Evolutionary conservation across 768 basidiomycete genomes (phyloP), one percentile per base, ranked within the genome.

Genomic region (Russula dissimulans): DNA sequence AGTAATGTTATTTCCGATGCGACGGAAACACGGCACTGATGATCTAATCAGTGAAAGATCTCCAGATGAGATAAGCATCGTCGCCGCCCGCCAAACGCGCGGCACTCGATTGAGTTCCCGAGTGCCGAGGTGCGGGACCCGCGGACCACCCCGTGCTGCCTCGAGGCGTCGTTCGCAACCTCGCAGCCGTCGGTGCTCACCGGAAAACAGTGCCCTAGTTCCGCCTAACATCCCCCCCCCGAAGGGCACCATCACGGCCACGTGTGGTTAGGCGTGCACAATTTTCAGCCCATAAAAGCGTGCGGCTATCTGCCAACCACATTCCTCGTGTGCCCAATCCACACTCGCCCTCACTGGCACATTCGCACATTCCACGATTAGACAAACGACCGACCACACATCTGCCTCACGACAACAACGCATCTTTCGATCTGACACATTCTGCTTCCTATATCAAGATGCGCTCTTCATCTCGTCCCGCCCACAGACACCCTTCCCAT

Each of bases 381-480:
- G 29, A 53, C 57, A 22, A 2, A 47, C 60, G 41, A 47, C 56
- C 60, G 41, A 47, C 56, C 61, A 64, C 61, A 54, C 43, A 44
- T 32, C 54, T 14, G 31, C 65, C 64, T 65, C 64, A 63, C 64
- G 61, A 61, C 74, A 66, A 59, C 71, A 70, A 67, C 74, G 74
- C 62, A 67, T 70, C 32, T 65, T 67, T 62, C 64, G 65, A 56
- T 56, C 56, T 36, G 1, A 52, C 55, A 56, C 73, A 67, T 71
- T 69, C 70, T 34, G 64, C 66, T 5, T 66, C 69, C 50, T 52
- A 73, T 67, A 69, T 75, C 69, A 67, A 67, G 61, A 69, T 64
- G 63, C 55, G 61, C 49, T 59, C 64, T 56, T 63, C 55, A 56
- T 55, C 54, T 56, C 47, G 65, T 57, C 66, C 66, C 49, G 45